A percentile compares a stretch with the other conserved stretches of the same genome.
Evolutionary conservation across 2,329 filamentous ascomycete genomes (phyloP).

Genomic region (Bipolaris gigantea): DNA sequence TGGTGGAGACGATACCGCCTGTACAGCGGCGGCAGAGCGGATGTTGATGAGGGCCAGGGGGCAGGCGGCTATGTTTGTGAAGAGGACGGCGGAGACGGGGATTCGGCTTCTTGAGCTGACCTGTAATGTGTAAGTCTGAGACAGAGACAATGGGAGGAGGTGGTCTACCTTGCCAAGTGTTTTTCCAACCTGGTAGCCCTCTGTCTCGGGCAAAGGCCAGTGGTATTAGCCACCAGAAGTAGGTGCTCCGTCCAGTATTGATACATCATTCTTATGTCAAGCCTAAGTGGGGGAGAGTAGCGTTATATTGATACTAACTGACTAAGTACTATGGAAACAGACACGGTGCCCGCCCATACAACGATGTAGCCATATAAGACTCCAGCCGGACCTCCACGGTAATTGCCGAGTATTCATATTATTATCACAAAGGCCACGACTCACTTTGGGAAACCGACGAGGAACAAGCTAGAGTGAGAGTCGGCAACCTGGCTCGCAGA

Average conservation of each 20-base stretch:
- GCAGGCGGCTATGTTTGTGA: constrained; percentile 41
- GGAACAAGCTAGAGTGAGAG: constrained; percentile 17
- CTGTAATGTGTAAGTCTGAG: constrained; percentile 3
- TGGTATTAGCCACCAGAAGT: constrained; percentile 42
- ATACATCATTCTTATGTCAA: no score
- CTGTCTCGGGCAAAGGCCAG: constrained; percentile 46
- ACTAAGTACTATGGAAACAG: constrained; percentile 30
- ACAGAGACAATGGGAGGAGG: neutral
- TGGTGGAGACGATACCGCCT: constrained; percentile 18
- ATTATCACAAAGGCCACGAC: neutral
- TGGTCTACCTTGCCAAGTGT: constrained; percentile 17
- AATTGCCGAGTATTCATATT: neutral
- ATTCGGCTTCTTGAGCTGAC: constrained; percentile 25
- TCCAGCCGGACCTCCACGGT: constrained; percentile 35
- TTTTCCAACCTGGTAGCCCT: constrained; percentile 45
- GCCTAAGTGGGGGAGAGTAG: neutral
- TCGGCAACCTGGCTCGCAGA: constrained; percentile 10
- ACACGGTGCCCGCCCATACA: constrained; percentile 35
- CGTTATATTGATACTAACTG: constrained; percentile 42
- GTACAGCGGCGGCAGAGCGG: constrained; percentile 41
- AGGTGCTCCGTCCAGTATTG: constrained; percentile 18
- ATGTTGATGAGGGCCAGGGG: constrained; percentile 55
- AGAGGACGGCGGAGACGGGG: constrained; percentile 41
- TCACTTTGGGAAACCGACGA: constrained; percentile 25
- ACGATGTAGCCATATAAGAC: constrained; percentile 37